Evolutionary conservation across 148 eudicot genomes (phyloP), one percentile per base, ranked within the genome.

Genomic region (Rhododendron simsii): DNA sequence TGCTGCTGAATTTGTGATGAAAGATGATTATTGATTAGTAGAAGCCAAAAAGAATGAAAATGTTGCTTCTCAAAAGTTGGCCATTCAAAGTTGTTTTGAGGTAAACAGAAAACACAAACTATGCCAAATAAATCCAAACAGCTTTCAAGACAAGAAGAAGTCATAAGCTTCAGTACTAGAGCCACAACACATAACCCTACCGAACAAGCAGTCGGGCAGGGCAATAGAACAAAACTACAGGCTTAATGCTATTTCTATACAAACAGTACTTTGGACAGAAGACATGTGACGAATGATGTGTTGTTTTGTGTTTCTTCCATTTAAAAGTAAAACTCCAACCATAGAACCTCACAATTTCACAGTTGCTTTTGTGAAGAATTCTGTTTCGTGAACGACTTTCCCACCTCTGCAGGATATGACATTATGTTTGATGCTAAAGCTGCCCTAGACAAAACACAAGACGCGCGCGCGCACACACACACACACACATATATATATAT

Each of bases 391-490:
- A 53, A 53, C 3, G 13, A 53, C 4, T 53, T 53, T 53, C 57
- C 57, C 57, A 53, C 16, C 59, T 15, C 7, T 1, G 1, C 4
- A 53, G 20, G 59, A 21, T 21, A 35, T 26, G n/a, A 73, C 0
- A 86, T 37, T 16, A 55, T 55, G 16, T 55, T 15, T 55, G 7
- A 5, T 41, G 44, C 6, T 41, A 6, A 41, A 41, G 44, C 44
- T 41, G 44, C 44, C 44, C 21, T 4, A 55, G 61, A 55, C 5
- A 55, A 41, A 2, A 39, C 44, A 41, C 44, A 55, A 1, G 1
- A 14, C 7, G 0, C 44, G 1, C 1, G 20, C 59, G 5, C 1
- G 21, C 59, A 1, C 8, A 0, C 50, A 0, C 50, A 0, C 48
- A 45, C 48, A 45, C 9, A 18, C 35, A 35, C 35, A 35, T 0